phyloP scores from a whole-genome alignment of 164 flowering plant genomes.

The Magnolia officinalis region DNA sequence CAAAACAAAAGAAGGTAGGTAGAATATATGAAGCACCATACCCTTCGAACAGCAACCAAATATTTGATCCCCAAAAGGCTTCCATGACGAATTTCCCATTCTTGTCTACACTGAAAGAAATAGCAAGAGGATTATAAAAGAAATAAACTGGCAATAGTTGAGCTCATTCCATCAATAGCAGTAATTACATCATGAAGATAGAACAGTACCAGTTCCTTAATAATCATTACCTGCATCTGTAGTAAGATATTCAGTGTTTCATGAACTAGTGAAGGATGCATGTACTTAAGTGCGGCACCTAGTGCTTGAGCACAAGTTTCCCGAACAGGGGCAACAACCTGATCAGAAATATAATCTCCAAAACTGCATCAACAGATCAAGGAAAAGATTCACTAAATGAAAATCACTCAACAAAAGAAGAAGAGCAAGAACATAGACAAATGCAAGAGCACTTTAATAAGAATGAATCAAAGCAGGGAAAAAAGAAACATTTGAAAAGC shows the following conservation, averaged over 20 bases:
- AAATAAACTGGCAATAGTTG: background rate
- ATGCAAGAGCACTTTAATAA: background rate
- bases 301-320: conserved; percentile 99
- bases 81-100: conserved; percentile 99
- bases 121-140: conserved; percentile 13
- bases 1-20: background rate
- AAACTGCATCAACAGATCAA: conserved; percentile 47
- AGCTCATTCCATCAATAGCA: background rate
- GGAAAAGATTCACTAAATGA: background rate
- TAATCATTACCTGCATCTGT: conserved; percentile 83
- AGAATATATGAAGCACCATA: conserved; percentile 17
- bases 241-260: conserved; percentile 78
- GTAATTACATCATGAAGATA: background rate
- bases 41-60: conserved; percentile 93
- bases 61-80: conserved; percentile 97
- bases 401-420: background rate
- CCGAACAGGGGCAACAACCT: conserved; percentile 99
- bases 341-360: conserved; percentile 99
- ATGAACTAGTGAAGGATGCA: conserved; percentile 77
- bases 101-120: conserved; percentile 78
- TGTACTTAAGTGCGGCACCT: conserved; percentile 90
- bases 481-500: too few relatives aligned
- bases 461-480: too few relatives aligned
- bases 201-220: background rate
- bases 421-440: background rate